Base-by-base conservation (phyloP, 139 green algal genomes). In the Bryopsis sp. region DNA sequence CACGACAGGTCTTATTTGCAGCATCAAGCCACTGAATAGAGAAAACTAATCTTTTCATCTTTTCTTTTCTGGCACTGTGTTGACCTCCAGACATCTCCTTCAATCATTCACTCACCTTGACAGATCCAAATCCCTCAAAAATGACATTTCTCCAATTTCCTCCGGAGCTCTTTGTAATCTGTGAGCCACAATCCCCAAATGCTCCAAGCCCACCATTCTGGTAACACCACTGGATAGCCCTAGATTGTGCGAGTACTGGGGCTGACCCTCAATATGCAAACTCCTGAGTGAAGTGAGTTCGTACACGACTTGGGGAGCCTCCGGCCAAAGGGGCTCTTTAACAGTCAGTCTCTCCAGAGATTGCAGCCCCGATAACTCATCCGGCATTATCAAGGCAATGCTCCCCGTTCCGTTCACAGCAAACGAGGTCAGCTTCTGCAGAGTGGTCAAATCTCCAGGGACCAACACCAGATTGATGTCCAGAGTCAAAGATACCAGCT, bases 361-460 rank as follows among this genome's bases (percentile, higher is more conserved):
- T n/a, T 3, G 28, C 37, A 69, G 37, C 6, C 31, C 22, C 22
- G 62, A 69, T 4, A 69, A n/a, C 6, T 31, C 4, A 5, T 32
- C 39, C 24, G 62, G 62, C 15, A 69, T 28, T 35, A 11, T 33
- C 11, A 69, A n/a, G n/a, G 62, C 8, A 31, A 28, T 35, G 29
- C 6, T 50, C 8, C 62, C 62, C 39, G 62, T 69, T 19, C 62
- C 62, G 29, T 26, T 54, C 62, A 69, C 62, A 57, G 24, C 37
- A 35, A 69, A 69, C 3, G 62, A 58, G 31, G 35, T 50, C 36
- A 69, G 37, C 15, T 69, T 50, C 62, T 54, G 24, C 62, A 69
- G 37, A 3, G 15, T 35, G 8, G 7, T 35, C 62, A 69, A 38
- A 34, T 69, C 38, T 36, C 11, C 32, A 24, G 62, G 62, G 28